These are phyloP conservation scores for Metschnikowia henanensis DNA, from an alignment of 805 yeast genomes.

Conservation along the genomic window DNA sequence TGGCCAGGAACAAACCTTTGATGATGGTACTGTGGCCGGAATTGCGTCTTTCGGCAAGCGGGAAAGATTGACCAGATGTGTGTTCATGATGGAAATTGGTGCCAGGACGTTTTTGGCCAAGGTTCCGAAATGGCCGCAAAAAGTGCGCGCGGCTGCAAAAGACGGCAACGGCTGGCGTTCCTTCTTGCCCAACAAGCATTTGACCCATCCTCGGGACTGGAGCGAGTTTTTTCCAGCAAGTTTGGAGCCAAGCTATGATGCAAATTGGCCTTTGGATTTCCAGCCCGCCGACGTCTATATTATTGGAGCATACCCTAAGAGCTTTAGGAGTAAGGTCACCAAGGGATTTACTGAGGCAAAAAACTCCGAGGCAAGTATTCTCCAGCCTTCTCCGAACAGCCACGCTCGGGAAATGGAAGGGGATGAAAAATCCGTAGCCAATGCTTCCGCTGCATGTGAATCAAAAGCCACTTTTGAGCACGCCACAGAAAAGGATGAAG, in stretches of 20 bases:
- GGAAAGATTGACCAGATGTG: neutral
- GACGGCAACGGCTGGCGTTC: conserved; percentile 2
- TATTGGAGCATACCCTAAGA: neutral
- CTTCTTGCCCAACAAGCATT: neutral
- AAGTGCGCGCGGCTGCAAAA: conserved; percentile 3
- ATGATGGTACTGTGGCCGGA: neutral
- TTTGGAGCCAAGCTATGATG: neutral
- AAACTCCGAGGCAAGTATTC: no score
- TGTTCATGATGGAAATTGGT: neutral
- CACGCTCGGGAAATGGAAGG: no score
- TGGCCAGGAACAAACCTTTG: neutral
- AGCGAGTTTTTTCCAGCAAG: neutral
- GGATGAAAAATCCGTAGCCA: no score
- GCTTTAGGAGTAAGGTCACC: no score
- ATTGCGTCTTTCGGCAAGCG: neutral
- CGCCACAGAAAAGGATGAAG: no score
- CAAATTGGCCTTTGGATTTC: neutral
- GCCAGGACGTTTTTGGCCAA: neutral
- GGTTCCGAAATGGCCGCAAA: neutral
- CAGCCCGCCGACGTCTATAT: neutral
- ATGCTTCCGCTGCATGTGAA: no score
- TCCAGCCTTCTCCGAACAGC: no score
- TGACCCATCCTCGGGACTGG: neutral
- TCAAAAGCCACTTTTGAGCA: no score
- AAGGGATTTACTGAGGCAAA: no score